phyloP scores from a whole-genome alignment of 2,329 filamentous ascomycete genomes.

The Colletotrichum phormii region DNA sequence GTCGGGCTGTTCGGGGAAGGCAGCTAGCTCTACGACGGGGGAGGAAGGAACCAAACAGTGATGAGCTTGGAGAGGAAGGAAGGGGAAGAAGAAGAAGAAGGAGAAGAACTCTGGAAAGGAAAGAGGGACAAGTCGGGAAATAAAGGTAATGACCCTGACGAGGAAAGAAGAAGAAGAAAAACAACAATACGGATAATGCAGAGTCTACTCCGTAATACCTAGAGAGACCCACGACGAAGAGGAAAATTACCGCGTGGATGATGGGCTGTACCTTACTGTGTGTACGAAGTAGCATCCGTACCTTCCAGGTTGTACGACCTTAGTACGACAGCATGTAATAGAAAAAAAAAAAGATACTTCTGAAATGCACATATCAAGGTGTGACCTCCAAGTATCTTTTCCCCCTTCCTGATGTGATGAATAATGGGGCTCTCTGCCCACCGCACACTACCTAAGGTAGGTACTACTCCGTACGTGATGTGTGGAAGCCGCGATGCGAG shows the following conservation, averaged over 20 bases:
- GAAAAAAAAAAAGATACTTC: neutral
- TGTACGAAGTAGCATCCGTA: neutral
- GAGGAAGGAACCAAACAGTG: neutral
- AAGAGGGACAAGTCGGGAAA: conserved; percentile 15
- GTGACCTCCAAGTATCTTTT: neutral
- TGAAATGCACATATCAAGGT: neutral
- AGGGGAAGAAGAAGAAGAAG: neutral
- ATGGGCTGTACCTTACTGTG: neutral
- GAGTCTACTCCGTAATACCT: neutral
- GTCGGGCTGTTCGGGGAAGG: conserved; percentile 14
- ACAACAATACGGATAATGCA: conserved; percentile 17
- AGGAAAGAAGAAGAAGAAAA: conserved; percentile 22
- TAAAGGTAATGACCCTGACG: conserved; percentile 18
- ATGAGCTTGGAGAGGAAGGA: neutral
- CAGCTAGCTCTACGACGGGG: neutral
- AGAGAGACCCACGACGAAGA: conserved; percentile 27
- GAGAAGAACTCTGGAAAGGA: conserved; percentile 7
- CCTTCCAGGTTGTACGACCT: neutral
- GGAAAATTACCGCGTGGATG: conserved; percentile 27
- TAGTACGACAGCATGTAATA: neutral
- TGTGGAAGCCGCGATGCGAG: neutral
- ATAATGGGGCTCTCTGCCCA: conserved; percentile 10
- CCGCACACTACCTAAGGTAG: too few relatives aligned
- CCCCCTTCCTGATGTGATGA: neutral
- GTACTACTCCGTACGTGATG: too few relatives aligned